Conservation (phyloP, 352 stramenopile genomes). For the Pythium utonaiense region DNA sequence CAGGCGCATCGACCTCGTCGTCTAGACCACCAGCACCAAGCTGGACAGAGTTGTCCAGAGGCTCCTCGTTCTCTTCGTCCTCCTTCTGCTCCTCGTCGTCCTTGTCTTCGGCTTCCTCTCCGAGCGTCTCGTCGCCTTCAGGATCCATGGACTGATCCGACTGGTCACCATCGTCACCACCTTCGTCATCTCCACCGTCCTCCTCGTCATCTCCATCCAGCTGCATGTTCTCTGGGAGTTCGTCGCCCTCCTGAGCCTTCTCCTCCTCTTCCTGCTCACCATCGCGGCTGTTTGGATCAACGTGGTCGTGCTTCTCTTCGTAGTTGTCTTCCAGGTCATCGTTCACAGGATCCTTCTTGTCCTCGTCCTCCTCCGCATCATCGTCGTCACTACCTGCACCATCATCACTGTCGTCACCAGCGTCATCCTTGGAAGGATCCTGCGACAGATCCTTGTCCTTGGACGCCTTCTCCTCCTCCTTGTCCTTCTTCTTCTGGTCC, state of each 20-base stretch:
- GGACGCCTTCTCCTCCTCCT: constrained; percentile 52
- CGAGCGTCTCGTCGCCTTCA: constrained; percentile 31
- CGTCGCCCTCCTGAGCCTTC: constrained; percentile 46
- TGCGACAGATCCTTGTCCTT: constrained; percentile 79
- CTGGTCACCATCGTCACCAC: constrained; percentile 29
- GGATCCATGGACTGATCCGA: constrained; percentile 60
- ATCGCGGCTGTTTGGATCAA: constrained; percentile 34
- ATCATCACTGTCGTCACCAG: constrained; percentile 38
- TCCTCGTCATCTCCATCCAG: constrained; percentile 77
- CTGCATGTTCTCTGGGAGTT: constrained; percentile 84
- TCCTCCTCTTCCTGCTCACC: constrained; percentile 53
- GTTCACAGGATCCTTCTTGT: constrained; percentile 79
- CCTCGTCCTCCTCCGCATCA: constrained; percentile 61
- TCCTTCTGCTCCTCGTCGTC: constrained; percentile 56
- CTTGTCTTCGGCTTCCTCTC: constrained; percentile 40
- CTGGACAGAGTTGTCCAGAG: constrained; percentile 61
- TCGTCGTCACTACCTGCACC: constrained; percentile 39
- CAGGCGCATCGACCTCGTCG: constrained; percentile 45
- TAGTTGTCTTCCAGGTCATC: constrained; percentile 73
- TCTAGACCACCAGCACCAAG: constrained; percentile 69
- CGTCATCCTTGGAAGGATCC: constrained; percentile 45
- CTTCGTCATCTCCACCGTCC: constrained; percentile 26
- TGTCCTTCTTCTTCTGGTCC: constrained; percentile 79
- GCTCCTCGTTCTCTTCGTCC: constrained; percentile 68
- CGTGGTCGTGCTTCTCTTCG: constrained; percentile 44